Evolutionary conservation across 345 rosid species (phyloP).

Genomic region (Raphanus raphanistrum): DNA sequence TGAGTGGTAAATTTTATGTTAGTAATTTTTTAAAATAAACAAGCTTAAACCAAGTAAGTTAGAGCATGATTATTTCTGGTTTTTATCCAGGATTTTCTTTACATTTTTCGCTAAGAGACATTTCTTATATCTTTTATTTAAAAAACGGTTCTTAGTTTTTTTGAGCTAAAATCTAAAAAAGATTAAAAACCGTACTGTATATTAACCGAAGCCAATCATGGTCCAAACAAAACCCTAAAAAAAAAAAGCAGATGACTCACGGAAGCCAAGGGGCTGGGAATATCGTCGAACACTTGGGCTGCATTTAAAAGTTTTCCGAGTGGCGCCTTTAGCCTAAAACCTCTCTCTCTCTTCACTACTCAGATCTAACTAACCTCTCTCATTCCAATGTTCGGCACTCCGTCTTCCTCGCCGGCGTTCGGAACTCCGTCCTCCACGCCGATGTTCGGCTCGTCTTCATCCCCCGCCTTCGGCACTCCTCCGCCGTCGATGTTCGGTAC

Average conservation of each 20-base stretch:
- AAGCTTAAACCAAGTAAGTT: no score
- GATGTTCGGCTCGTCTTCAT: conserved; percentile 41
- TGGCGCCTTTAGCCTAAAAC: conserved; percentile 29
- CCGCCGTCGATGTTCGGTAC: conserved; percentile 53
- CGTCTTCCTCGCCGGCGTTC: conserved; percentile 54
- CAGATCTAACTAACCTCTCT: conserved; percentile 39
- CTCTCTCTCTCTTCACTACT: background rate
- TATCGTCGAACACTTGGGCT: conserved; percentile 26
- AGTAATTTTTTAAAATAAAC: no score
- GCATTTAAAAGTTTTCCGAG: conserved; percentile 7
- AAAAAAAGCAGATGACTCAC: background rate
- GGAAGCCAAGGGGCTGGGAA: background rate
- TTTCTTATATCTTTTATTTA: no score
- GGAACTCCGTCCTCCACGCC: conserved; percentile 48
- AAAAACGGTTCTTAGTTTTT: no score
- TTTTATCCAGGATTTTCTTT: no score
- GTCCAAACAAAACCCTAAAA: background rate
- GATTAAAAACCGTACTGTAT: no score
- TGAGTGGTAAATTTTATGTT: no score
- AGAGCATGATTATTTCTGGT: no score
- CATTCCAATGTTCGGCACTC: conserved; percentile 52
- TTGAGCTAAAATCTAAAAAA: no score
- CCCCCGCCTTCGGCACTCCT: conserved; percentile 45
- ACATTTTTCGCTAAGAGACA: no score
- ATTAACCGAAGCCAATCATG: no score